Conservation (phyloP, 2,329 filamentous ascomycete genomes). For the Epichloe uncinata region DNA sequence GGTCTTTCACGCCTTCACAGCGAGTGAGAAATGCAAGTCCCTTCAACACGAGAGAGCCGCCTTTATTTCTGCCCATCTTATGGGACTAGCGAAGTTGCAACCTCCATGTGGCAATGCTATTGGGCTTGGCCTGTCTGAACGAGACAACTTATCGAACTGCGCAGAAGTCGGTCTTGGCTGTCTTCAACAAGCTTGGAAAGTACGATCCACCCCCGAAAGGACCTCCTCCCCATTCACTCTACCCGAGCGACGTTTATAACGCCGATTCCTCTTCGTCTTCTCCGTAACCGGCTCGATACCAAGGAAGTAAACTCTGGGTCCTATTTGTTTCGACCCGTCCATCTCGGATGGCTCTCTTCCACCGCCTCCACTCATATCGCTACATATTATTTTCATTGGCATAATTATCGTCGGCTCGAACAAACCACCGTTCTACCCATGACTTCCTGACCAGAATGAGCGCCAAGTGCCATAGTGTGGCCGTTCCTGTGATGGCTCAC, state of each 20-base stretch:
- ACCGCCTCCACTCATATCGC: conserved; percentile 1
- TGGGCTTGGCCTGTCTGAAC: neutral
- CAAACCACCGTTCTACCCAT: conserved; percentile 8
- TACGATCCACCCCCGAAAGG: neutral
- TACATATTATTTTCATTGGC: conserved; percentile 4
- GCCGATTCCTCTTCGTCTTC: neutral
- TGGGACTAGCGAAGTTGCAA: too few species aligned
- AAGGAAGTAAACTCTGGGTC: neutral
- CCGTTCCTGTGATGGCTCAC: conserved; percentile 31
- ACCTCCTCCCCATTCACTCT: neutral
- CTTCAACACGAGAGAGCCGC: too few species aligned
- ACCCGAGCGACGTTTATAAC: neutral
- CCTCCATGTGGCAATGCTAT: too few species aligned
- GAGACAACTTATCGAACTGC: neutral
- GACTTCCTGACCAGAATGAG: conserved; percentile 18
- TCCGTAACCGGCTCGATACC: neutral
- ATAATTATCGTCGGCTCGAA: conserved; percentile 2
- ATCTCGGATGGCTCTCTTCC: conserved; percentile 1
- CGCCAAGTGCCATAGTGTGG: conserved; percentile 6
- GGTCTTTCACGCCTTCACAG: neutral
- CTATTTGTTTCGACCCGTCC: conserved; percentile 3
- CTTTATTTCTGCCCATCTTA: too few species aligned
- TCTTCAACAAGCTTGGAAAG: neutral
- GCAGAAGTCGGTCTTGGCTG: neutral
- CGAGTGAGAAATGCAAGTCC: too few species aligned